Evolutionary conservation across 2,329 filamentous ascomycete genomes (phyloP).

Genomic region (Epichloe brachyelytri): DNA sequence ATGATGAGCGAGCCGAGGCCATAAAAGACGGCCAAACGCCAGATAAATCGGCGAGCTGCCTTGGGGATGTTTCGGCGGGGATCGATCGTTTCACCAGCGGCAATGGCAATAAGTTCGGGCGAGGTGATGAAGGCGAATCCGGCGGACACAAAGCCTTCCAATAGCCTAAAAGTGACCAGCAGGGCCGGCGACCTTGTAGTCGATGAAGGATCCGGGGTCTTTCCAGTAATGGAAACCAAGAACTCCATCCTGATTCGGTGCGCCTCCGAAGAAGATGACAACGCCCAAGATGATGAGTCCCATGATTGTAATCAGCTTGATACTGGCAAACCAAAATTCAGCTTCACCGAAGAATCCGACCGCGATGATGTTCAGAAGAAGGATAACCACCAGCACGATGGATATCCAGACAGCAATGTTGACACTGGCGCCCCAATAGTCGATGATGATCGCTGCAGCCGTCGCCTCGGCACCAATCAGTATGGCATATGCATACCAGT

Average conservation of each 20-base stretch:
- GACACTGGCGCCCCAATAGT: conserved; percentile 44
- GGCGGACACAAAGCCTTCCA: conserved; percentile 43
- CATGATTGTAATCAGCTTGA: conserved; percentile 47
- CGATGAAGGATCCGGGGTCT: conserved; percentile 30
- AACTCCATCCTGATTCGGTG: conserved; percentile 33
- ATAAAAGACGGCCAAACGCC: conserved; percentile 51
- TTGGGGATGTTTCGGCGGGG: conserved; percentile 55
- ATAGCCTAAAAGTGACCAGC: conserved; percentile 45
- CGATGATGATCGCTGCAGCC: conserved; percentile 43
- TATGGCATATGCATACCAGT: conserved; percentile 50
- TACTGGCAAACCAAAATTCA: conserved; percentile 47
- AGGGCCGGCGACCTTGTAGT: conserved; percentile 31
- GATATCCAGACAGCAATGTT: conserved; percentile 46
- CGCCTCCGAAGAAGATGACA: conserved; percentile 44
- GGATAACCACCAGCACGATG: conserved; percentile 39
- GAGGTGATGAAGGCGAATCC: conserved; percentile 50
- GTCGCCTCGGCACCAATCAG: conserved; percentile 44
- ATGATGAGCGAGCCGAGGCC: conserved; percentile 48
- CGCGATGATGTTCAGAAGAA: conserved; percentile 43
- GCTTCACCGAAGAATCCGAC: conserved; percentile 47
- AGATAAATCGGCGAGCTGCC: conserved; percentile 48
- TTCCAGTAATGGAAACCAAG: conserved; percentile 31
- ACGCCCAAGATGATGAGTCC: conserved; percentile 43
- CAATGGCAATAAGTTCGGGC: conserved; percentile 49
- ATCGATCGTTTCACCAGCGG: conserved; percentile 51